These are phyloP conservation scores for Sporothrix inflata DNA, from an alignment of 2,329 filamentous ascomycete genomes.

Conservation along the genomic window DNA sequence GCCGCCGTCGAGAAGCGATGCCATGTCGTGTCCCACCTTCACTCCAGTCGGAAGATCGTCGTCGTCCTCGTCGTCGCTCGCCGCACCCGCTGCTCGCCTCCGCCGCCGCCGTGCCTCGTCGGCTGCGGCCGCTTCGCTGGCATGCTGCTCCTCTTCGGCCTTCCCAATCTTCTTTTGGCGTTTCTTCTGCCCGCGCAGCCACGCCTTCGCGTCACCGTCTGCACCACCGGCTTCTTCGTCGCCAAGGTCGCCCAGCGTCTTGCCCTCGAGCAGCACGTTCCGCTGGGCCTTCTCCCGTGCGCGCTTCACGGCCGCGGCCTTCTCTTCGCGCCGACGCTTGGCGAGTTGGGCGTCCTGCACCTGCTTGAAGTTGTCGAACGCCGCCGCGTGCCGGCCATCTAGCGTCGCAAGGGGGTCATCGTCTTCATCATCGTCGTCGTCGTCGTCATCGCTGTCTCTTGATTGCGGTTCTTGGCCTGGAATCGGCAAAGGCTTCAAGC, in stretches of 20 bases:
- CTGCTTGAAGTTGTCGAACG: slow-evolving; percentile 72
- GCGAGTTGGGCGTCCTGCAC: slow-evolving; percentile 71
- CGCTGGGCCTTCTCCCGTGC: slow-evolving; percentile 83
- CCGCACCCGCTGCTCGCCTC: slow-evolving; percentile 39
- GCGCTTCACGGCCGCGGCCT: slow-evolving; percentile 81
- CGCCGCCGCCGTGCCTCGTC: slow-evolving; percentile 74
- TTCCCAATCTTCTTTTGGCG: slow-evolving; percentile 88
- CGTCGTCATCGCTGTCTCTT: slow-evolving; percentile 16
- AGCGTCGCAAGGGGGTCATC: slow-evolving; percentile 80
- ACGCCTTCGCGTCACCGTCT: slow-evolving; percentile 77
- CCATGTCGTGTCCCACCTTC: slow-evolving; percentile 86
- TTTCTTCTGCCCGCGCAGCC: slow-evolving; percentile 90
- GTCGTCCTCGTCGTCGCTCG: slow-evolving; percentile 74
- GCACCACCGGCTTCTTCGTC: slow-evolving; percentile 51
- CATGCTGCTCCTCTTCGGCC: slow-evolving; percentile 76
- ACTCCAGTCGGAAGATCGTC: slow-evolving; percentile 76
- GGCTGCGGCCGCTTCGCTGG: slow-evolving; percentile 62
- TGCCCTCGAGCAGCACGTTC: slow-evolving; percentile 75
- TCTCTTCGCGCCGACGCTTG: slow-evolving; percentile 78
- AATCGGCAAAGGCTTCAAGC: slow-evolving; percentile 85
- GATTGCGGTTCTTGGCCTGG: slow-evolving; percentile 59
- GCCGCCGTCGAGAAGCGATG: slow-evolving; percentile 77
- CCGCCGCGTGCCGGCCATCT: slow-evolving; percentile 74
- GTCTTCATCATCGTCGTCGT: slow-evolving; percentile 52
- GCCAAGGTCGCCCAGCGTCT: slow-evolving; percentile 77